Conservation (phyloP, 73 alveolate genomes). For the Paramecium sonneborni region DNA sequence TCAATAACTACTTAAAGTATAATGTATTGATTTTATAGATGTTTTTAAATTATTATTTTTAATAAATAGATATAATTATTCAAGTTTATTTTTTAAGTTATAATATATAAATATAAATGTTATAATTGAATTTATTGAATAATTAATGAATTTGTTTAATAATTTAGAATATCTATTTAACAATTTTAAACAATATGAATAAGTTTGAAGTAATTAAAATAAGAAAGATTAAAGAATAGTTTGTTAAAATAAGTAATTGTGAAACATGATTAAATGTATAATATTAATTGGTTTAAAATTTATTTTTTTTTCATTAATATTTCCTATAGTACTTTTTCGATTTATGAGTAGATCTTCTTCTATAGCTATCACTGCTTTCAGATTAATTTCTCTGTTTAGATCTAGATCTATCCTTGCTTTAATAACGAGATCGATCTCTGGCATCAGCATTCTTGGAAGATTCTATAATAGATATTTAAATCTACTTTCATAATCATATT, state of each 20-base stretch:
- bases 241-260: no score
- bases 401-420: slow-evolving; percentile 1
- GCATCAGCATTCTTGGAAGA: not conserved
- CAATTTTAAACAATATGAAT: no score
- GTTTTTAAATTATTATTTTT: not conserved
- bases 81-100: not conserved
- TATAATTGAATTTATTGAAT: no score
- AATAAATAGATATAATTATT: not conserved
- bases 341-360: slow-evolving; percentile 15
- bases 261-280: not conserved
- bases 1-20: not conserved
- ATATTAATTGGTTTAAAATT: not conserved
- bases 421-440: not conserved
- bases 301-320: not conserved
- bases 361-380: not conserved
- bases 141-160: no score
- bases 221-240: no score
- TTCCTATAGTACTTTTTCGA: slow-evolving; percentile 17
- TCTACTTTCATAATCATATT: slow-evolving; percentile 20
- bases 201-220: no score
- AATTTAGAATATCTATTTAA: no score
- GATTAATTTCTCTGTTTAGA: not conserved
- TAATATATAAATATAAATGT: not conserved
- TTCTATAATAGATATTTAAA: not conserved
- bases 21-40: not conserved